Conservation (phyloP, 2,329 filamentous ascomycete species). For the Trichoderma harzianum region DNA sequence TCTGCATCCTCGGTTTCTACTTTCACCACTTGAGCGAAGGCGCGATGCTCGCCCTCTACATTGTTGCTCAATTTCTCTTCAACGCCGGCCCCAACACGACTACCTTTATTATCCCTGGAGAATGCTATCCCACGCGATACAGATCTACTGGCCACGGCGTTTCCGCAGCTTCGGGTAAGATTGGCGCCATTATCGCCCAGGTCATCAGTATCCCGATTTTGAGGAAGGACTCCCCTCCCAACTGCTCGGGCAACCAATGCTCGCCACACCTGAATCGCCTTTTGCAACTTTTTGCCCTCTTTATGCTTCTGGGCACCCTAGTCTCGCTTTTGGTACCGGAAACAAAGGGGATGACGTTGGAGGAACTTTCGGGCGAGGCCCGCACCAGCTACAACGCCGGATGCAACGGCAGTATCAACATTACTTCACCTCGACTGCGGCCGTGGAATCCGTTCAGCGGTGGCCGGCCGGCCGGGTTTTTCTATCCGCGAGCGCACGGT, state of each 20-base stretch:
- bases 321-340: constrained; percentile 72
- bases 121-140: constrained; percentile 63
- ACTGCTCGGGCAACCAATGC: constrained; percentile 47
- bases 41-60: constrained; percentile 58
- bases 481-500: constrained; percentile 38
- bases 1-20: constrained; percentile 60
- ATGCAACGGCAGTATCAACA: constrained; percentile 47
- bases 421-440: constrained; percentile 31
- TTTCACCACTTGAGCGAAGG: constrained; percentile 47
- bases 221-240: constrained; percentile 50
- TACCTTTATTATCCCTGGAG: constrained; percentile 62
- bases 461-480: constrained; percentile 51
- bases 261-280: constrained; percentile 66
- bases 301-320: constrained; percentile 72
- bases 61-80: constrained; percentile 64
- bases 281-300: constrained; percentile 74
- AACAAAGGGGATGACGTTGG: constrained; percentile 70
- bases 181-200: constrained; percentile 66
- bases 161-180: constrained; percentile 63
- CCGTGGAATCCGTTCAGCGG: constrained; percentile 48
- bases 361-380: constrained; percentile 65
- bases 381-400: constrained; percentile 56
- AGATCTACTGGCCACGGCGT: constrained; percentile 61
- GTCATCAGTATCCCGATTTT: constrained; percentile 62
- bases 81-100: constrained; percentile 65